Base-by-base conservation (phyloP, 2,329 filamentous ascomycete species). In the Colletotrichum filicis region DNA sequence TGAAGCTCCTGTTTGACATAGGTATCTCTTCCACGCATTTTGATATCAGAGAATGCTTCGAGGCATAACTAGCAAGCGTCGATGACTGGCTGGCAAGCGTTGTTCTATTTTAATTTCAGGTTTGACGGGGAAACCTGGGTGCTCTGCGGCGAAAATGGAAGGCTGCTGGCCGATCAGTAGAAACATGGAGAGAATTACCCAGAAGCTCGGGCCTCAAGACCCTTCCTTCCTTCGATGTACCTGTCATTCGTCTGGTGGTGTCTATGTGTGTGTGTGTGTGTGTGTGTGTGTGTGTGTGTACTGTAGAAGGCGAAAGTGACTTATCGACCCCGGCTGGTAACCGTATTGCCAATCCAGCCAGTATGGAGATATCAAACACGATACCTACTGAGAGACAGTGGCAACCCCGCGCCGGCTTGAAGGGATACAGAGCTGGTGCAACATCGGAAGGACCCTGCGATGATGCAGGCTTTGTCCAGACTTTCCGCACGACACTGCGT, bases 151-250 rank as follows among this genome's bases (percentile, higher is more conserved):
- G 19, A 58, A 55, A 53, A 24, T 42, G 19, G 49, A n/a, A 42
- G 30, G 28, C 7, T 64, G 61, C 24, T 53, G 68, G 55, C 26
- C 61, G 63, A 59, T 66, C 67, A 53, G 63, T 67, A 30, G 69
- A 72, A 60, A 69, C 53, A 28, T 60, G 66, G 59, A 70, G 49
- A 68, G 42, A 14, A 30, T 64, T 72, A 32, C 42, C 66, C 32
- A 70, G 37, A 68, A 65, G 66, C 66, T 69, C 66, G 70, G 66
- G 58, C 66, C 70, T 14, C 30, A 11, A 16, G 22, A 30, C 59
- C 24, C 46, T 53, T 63, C 24, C 28, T 35, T 63, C 65, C 65
- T n/a, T 49, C 16, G 19, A 49, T 49, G 42, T 22, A 19, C 42
- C n/a, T 49, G 19, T 42, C 37, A 19, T 14, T 14, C 37, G 37